A percentile compares a stretch with the other conserved stretches of the same genome.
Conservation (phyloP, 768 basidiomycete genomes). For the Hericium erinaceus region DNA sequence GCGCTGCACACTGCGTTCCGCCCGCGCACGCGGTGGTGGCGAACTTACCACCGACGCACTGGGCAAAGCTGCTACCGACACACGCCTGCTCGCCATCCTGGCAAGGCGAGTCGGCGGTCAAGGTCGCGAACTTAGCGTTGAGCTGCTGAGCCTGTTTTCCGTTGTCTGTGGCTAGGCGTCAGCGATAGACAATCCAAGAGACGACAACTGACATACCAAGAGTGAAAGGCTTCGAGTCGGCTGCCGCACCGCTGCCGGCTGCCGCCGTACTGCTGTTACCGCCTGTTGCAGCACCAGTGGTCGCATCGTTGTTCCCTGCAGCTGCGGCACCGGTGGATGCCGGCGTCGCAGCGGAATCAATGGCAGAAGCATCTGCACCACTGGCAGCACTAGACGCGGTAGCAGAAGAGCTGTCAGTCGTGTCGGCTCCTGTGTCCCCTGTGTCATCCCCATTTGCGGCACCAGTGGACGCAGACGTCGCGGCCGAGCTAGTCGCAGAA, state of each 20-base stretch:
- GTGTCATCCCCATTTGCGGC: not conserved
- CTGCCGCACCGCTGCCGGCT: not conserved
- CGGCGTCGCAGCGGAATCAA: not conserved
- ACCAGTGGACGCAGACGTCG: not conserved
- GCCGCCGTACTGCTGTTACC: not conserved
- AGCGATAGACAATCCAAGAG: conserved; percentile 1
- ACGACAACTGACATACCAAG: conserved; percentile 4
- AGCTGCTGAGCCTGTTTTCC: conserved; percentile 24
- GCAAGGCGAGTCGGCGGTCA: conserved; percentile 20
- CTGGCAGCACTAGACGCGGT: not conserved
- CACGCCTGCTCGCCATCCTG: conserved; percentile 16
- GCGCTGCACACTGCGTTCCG: conserved; percentile 15
- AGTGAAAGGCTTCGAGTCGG: conserved; percentile 8
- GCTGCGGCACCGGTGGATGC: not conserved
- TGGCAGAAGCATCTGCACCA: not conserved
- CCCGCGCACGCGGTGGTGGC: conserved; percentile 9
- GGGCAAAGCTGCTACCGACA: conserved; percentile 15
- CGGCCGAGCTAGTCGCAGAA: not conserved
- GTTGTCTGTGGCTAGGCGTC: conserved; percentile 19
- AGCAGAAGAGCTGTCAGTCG: not conserved
- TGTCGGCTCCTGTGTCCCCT: not conserved
- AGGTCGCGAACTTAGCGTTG: conserved; percentile 23
- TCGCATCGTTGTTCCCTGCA: not conserved
- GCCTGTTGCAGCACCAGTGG: not conserved
- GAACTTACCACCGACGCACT: conserved; percentile 17